Conservation (phyloP, 208 protist species). For the Leishmania arabica region DNA sequence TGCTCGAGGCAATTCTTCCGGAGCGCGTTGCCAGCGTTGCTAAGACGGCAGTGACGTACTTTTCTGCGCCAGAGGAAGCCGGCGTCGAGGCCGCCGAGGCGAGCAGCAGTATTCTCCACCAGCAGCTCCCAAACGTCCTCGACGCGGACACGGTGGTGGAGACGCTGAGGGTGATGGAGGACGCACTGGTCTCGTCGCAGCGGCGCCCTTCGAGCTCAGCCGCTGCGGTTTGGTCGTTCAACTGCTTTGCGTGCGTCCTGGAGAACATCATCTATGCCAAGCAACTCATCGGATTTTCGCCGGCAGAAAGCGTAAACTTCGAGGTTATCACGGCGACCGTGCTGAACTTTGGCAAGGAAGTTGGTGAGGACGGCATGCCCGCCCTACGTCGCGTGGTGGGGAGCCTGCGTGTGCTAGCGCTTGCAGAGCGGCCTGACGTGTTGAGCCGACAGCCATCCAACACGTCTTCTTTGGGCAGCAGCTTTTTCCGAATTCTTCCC, state of each 20-base stretch:
- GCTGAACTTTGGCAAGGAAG: conserved; percentile 34
- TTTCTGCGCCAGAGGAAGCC: conserved; percentile 16
- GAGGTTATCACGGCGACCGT: conserved; percentile 35
- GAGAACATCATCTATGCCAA: conserved; percentile 41
- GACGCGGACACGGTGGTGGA: conserved; percentile 15
- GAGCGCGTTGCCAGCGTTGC: conserved; percentile 23
- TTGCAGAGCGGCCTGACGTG: conserved; percentile 29
- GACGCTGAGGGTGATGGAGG: conserved; percentile 27
- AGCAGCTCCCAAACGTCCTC: conserved; percentile 30
- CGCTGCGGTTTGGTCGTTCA: conserved; percentile 20
- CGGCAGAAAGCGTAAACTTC: conserved; percentile 40
- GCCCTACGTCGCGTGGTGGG: conserved; percentile 22
- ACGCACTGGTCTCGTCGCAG: conserved; percentile 19
- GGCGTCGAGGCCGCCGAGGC: conserved; percentile 27
- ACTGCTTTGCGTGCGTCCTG: conserved; percentile 35
- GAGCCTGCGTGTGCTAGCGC: conserved; percentile 29
- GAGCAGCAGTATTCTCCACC: conserved; percentile 24
- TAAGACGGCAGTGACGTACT: conserved; percentile 24
- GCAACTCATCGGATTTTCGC: conserved; percentile 35
- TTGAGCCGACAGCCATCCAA: background rate
- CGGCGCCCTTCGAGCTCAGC: conserved; percentile 9
- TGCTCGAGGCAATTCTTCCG: conserved; percentile 32
- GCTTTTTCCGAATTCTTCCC: conserved; percentile 31
- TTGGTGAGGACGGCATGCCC: conserved; percentile 18
- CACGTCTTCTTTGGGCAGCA: conserved; percentile 13